Evolutionary conservation across 2,329 filamentous ascomycete species (phyloP).

Genomic region (Cercospora sp.): DNA sequence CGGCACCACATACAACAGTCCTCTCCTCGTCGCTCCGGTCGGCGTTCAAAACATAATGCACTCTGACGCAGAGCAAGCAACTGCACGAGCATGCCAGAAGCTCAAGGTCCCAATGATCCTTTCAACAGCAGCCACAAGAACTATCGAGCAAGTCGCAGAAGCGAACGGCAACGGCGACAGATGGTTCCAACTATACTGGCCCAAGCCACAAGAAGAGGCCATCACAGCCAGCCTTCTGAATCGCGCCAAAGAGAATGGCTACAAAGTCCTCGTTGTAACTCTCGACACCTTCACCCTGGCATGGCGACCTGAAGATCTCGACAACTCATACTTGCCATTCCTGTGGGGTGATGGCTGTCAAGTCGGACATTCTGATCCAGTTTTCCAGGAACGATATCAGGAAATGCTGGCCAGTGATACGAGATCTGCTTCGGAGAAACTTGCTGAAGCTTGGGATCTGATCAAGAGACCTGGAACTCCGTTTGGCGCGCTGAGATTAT

Average conservation of each 20-base stretch:
- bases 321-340: slow-evolving; percentile 29
- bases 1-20: slow-evolving; percentile 50
- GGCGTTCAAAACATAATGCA: slow-evolving; percentile 71
- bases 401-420: slow-evolving; percentile 42
- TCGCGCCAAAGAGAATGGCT: slow-evolving; percentile 63
- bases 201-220: slow-evolving; percentile 61
- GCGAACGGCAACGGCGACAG: slow-evolving; percentile 52
- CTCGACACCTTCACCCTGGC: slow-evolving; percentile 69
- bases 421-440: slow-evolving; percentile 36
- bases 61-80: slow-evolving; percentile 62
- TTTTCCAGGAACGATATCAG: slow-evolving; percentile 56
- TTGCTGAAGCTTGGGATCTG: slow-evolving; percentile 41
- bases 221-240: slow-evolving; percentile 64
- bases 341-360: slow-evolving; percentile 51
- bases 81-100: slow-evolving; percentile 62
- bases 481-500: slow-evolving; percentile 37
- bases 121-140: slow-evolving; percentile 63
- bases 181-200: slow-evolving; percentile 62
- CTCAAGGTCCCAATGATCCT: slow-evolving; percentile 66
- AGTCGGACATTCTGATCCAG: slow-evolving; percentile 58
- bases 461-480: slow-evolving; percentile 41
- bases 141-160: slow-evolving; percentile 65
- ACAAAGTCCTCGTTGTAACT: slow-evolving; percentile 67
- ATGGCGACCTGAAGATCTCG: slow-evolving; percentile 59
- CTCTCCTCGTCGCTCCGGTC: slow-evolving; percentile 65